These are phyloP conservation scores for Didymosphaeria variabile DNA, from an alignment of 2,329 filamentous ascomycete genomes.

Conservation along the genomic window DNA sequence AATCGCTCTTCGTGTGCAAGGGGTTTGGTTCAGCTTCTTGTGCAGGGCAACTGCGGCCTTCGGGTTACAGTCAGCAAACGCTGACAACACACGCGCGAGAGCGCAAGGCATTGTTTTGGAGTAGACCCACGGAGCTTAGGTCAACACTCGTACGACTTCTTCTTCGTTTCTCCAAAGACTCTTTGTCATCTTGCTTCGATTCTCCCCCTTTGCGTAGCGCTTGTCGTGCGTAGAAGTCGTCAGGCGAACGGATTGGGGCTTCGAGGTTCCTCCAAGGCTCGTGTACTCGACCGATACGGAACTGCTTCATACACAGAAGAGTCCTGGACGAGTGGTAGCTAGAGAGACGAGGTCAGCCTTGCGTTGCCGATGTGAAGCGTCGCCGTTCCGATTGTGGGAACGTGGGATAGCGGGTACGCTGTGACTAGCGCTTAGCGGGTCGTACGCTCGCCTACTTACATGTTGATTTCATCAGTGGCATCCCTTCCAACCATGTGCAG, in stretches of 20 bases:
- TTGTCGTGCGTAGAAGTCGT: constrained; percentile 47
- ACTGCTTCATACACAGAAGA: constrained; percentile 66
- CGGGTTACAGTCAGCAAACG: constrained; percentile 27
- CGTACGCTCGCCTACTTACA: constrained; percentile 52
- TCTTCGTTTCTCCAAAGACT: constrained; percentile 25
- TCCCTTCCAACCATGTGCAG: constrained; percentile 69
- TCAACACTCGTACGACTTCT: constrained; percentile 33
- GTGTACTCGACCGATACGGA: constrained; percentile 66
- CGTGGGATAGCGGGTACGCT: constrained; percentile 18
- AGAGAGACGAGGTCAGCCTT: constrained; percentile 33
- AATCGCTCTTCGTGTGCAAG: constrained; percentile 28
- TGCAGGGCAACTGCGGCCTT: constrained; percentile 38
- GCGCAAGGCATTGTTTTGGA: constrained; percentile 15
- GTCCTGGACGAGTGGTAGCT: constrained; percentile 67
- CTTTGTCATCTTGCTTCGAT: constrained; percentile 13
- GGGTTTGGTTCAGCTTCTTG: constrained; percentile 36
- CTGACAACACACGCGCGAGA: constrained; percentile 15
- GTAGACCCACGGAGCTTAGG: constrained; percentile 38
- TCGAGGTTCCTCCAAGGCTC: constrained; percentile 67
- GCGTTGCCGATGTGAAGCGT: constrained; percentile 20
- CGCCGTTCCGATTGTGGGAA: constrained; percentile 20
- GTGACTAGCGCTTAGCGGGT: neutral
- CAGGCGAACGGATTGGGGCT: constrained; percentile 67
- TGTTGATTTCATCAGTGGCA: constrained; percentile 67
- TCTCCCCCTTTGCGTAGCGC: constrained; percentile 22